Evolutionary conservation across 2,329 filamentous ascomycete genomes (phyloP).

Genomic region (Kalmusia sp.): DNA sequence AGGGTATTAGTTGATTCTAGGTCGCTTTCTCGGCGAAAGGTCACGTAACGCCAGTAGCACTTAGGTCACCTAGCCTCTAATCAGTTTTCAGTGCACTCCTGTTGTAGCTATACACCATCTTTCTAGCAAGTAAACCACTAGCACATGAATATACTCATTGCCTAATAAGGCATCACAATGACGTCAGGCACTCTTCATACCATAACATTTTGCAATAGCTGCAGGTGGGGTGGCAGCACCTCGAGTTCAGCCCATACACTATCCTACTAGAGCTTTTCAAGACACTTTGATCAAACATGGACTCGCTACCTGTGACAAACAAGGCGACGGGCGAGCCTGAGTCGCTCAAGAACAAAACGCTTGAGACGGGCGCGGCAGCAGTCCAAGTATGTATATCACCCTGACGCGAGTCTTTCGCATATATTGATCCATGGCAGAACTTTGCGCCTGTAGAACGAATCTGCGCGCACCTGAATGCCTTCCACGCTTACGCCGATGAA

Average conservation of each 20-base stretch:
- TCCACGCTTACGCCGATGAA: constrained; percentile 81
- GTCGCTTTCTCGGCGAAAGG: background rate
- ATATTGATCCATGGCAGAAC: too few species aligned
- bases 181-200: constrained; percentile 12
- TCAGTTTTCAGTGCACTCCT: background rate
- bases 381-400: constrained; percentile 58
- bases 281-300: constrained; percentile 29
- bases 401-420: too few species aligned
- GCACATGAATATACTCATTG: background rate
- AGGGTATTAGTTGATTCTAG: too few species aligned
- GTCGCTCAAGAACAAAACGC: constrained; percentile 62
- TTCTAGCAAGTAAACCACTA: background rate
- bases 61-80: background rate
- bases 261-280: background rate
- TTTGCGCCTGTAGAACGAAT: constrained; percentile 77
- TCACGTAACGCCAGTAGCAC: background rate
- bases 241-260: background rate
- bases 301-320: constrained; percentile 48
- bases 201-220: background rate
- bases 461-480: constrained; percentile 86
- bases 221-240: background rate
- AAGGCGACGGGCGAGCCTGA: constrained; percentile 58
- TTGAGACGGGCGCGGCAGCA: constrained; percentile 67
- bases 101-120: background rate
- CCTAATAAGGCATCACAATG: constrained; percentile 9